Evolutionary conservation across 441 rosid genomes (phyloP).

Genomic region (Gossypium gossypioides): DNA sequence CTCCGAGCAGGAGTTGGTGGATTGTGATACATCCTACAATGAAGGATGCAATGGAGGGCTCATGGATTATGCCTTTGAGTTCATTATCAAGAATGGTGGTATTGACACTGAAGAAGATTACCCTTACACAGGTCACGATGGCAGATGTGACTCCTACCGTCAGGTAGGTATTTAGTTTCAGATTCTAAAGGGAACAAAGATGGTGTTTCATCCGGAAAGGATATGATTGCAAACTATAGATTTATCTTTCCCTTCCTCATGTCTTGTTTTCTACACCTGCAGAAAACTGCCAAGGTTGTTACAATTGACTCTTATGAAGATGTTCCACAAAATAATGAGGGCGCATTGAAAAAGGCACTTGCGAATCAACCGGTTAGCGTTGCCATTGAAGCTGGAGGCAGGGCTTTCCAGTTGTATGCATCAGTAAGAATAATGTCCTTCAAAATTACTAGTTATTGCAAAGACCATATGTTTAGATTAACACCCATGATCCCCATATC

Average conservation of each 20-base stretch:
- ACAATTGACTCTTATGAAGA: conserved; percentile 56
- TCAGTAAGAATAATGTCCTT: conserved; percentile 37
- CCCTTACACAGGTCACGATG: conserved; percentile 54
- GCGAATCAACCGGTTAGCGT: conserved; percentile 67
- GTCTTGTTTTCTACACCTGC: conserved; percentile 11
- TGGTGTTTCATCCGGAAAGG: too few relatives aligned
- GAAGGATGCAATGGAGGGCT: conserved; percentile 88
- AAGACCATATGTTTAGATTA: neutral
- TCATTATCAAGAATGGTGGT: conserved; percentile 79
- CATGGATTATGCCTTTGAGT: conserved; percentile 80
- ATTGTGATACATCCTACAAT: conserved; percentile 62
- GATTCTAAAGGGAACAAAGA: neutral
- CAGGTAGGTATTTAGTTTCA: conserved; percentile 37
- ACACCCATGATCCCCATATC: neutral
- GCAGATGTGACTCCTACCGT: conserved; percentile 52
- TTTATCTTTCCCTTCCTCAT: neutral
- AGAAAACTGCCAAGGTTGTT: conserved; percentile 80
- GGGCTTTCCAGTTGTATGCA: conserved; percentile 57
- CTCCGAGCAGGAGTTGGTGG: conserved; percentile 89
- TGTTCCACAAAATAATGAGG: conserved; percentile 53
- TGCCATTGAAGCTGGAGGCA: conserved; percentile 78
- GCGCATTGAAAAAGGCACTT: conserved; percentile 57
- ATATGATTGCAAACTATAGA: neutral
- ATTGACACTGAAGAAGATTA: conserved; percentile 73
- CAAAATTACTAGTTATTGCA: neutral